A percentile compares a stretch with the other conserved stretches of the same genome.
These are phyloP conservation scores for Hymenoscyphus repandus DNA, from an alignment of 2,329 filamentous ascomycete species.

Conservation along the genomic window DNA sequence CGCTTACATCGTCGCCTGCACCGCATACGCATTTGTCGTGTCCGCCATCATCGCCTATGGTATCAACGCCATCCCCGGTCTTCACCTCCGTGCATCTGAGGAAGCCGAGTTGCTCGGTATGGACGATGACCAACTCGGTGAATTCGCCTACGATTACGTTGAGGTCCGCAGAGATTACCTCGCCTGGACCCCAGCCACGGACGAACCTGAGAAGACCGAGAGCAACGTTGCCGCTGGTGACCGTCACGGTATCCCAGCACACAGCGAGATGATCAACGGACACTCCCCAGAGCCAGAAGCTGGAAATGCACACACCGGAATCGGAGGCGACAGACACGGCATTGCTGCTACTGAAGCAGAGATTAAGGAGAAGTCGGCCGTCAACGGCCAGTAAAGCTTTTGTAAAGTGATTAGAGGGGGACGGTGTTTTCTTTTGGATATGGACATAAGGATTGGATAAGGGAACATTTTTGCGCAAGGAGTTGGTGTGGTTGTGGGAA, in stretches of 20 bases:
- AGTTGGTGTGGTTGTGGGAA: slow-evolving; percentile 1
- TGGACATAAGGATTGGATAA: neutral
- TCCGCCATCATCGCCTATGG: slow-evolving; percentile 67
- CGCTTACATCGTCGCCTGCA: slow-evolving; percentile 65
- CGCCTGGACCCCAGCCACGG: slow-evolving; percentile 75
- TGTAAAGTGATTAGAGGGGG: too few species aligned
- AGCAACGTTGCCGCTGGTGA: slow-evolving; percentile 56
- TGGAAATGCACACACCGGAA: slow-evolving; percentile 37
- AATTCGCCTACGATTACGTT: slow-evolving; percentile 87
- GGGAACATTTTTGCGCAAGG: neutral
- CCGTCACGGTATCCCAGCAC: slow-evolving; percentile 67
- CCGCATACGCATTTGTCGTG: slow-evolving; percentile 66
- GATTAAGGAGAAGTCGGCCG: slow-evolving; percentile 21
- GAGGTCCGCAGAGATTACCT: slow-evolving; percentile 85
- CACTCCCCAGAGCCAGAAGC: slow-evolving; percentile 35
- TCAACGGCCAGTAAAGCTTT: neutral
- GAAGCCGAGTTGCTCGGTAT: slow-evolving; percentile 82
- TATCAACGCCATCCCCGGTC: slow-evolving; percentile 71
- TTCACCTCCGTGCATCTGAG: slow-evolving; percentile 73
- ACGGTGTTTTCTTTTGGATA: neutral
- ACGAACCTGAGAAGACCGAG: slow-evolving; percentile 48
- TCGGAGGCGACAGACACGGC: slow-evolving; percentile 47
- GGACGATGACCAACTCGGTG: slow-evolving; percentile 86
- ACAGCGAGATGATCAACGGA: slow-evolving; percentile 61
- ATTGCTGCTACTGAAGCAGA: slow-evolving; percentile 40